Conservation (phyloP, 2,329 filamentous ascomycete species). For the Fusarium sp. region DNA sequence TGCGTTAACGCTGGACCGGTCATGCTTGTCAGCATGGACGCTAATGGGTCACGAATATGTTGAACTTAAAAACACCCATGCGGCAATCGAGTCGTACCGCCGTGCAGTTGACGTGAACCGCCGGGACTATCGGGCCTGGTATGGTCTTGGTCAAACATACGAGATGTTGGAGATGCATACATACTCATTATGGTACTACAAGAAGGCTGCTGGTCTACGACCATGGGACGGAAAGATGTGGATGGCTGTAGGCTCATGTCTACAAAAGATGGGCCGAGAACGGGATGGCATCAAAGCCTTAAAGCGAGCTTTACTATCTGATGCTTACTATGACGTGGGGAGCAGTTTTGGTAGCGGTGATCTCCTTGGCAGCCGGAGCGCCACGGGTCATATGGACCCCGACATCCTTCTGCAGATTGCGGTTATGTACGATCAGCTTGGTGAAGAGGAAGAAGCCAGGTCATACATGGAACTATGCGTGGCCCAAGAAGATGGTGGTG, state of each 20-base stretch:
- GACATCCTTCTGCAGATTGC: constrained; percentile 92
- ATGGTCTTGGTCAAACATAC: constrained; percentile 95
- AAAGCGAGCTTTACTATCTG: constrained; percentile 88
- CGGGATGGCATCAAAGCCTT: constrained; percentile 94
- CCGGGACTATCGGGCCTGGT: constrained; percentile 97
- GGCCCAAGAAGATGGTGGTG: constrained; percentile 84
- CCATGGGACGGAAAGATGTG: constrained; percentile 99
- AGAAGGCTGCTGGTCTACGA: constrained; percentile 89
- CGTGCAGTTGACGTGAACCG: constrained; percentile 95
- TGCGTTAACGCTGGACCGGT: constrained; percentile 86
- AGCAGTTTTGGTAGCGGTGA: constrained; percentile 62
- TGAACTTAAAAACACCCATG: constrained; percentile 97
- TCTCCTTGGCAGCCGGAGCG: constrained; percentile 57
- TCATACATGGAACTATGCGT: constrained; percentile 96
- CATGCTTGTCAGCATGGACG: constrained; percentile 95
- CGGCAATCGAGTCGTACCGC: constrained; percentile 95
- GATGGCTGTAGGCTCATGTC: constrained; percentile 92
- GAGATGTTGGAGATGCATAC: constrained; percentile 98
- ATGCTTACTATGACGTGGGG: constrained; percentile 80
- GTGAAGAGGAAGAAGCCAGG: constrained; percentile 80
- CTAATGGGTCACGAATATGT: constrained; percentile 99
- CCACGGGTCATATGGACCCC: constrained; percentile 76
- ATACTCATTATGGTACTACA: constrained; percentile 97
- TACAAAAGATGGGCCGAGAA: constrained; percentile 86
- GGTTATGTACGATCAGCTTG: constrained; percentile 82